Base-by-base conservation (phyloP, 2,329 filamentous ascomycete species). In the Colletotrichum echinochloae region DNA sequence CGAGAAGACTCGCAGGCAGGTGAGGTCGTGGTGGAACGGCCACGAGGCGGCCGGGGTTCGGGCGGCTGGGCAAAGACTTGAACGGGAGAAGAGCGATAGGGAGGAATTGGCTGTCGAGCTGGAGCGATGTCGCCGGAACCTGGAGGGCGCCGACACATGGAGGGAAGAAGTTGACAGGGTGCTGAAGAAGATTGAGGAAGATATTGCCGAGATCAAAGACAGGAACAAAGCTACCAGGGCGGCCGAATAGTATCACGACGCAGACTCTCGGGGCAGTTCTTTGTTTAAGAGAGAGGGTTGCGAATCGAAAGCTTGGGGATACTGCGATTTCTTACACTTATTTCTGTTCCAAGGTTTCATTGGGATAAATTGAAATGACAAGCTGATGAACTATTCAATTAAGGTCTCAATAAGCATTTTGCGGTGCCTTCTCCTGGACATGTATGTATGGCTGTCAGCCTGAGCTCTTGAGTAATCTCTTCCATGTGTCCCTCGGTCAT, bases 281-380 rank as follows among this genome's bases (percentile, higher is more conserved):
- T 14, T 14, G 14, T 6, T 28, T 1, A n/a, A n/a, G n/a, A 28
- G 23, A 18, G 0, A 18, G 12, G 16, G 23, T 5, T 12, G 4
- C 7, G 5, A 8, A 6, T 8, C 23, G 18, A 28, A 26, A 16
- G 23, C 46, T 26, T 23, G n/a, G 5, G 0, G 11, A 12, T n/a
- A 14, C 4, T n/a, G 6, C 23, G 20, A 12, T 5, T 4, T 11
- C 46, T 14, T n/a, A 4, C 11, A 48, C n/a, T 23, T 20, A 7
- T 44, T 44, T 44, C 0, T 20, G 20, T 9, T 9, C 39, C 16
- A 41, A 41, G 20, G 39, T 6, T n/a, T 9, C 18, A 9, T 20
- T n/a, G 18, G 2, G 5, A 6, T 20, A 2, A 9, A n/a, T 2
- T 0, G 39, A 20, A 18, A 41, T 1, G 16, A 9, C 1, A 18